Base-by-base conservation (phyloP, 345 rosid species). In the Turnera subulata region DNA sequence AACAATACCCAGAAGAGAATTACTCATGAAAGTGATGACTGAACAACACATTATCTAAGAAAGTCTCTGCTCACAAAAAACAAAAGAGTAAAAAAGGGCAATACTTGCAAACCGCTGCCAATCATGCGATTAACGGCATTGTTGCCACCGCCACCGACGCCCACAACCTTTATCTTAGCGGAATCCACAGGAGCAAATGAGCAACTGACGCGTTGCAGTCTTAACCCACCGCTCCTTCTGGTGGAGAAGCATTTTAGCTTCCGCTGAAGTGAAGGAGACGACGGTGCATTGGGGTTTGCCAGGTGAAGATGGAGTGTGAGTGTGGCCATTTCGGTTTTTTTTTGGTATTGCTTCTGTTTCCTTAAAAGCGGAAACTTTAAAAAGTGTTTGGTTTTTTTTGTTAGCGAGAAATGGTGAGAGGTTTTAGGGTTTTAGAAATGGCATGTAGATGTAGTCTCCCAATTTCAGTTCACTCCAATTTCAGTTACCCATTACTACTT, bases 101-200 rank as follows among this genome's bases (percentile, higher is more conserved):
- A 20, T 54, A 93, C 99, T 80, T 86, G 96, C 61, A 93, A 78
- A 46, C 97, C 96, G 61, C 91, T 89, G 21, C 91, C 88, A 80
- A 89, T 86, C 99, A 93, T 93, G 40, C 97, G 94, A 74, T 93
- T 89, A 57, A 93, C 88, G 62, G 99, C 97, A 83, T 93, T 93
- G 86, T 89, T 93, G 70, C 99, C 99, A 22, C 99, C 97, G 9
- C 99, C 99, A 37, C 97, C 99, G 29, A 89, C 93, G 35, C 98
- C 98, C 24, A 92, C 78, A 2, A 92, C 98, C 76, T 89, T 92
- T 47, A 92, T 92, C 78, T 76, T 92, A 32, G 99, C 99, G 39
- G 93, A 74, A 39, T 93, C 99, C 82, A 77, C 65, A 2, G 88
- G 79, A 18, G 77, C 62, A 64, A 76, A 93, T 6, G 91, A 86